Base-by-base conservation (phyloP, 2,329 filamentous ascomycete species). In the Sphaceloma murrayae region DNA sequence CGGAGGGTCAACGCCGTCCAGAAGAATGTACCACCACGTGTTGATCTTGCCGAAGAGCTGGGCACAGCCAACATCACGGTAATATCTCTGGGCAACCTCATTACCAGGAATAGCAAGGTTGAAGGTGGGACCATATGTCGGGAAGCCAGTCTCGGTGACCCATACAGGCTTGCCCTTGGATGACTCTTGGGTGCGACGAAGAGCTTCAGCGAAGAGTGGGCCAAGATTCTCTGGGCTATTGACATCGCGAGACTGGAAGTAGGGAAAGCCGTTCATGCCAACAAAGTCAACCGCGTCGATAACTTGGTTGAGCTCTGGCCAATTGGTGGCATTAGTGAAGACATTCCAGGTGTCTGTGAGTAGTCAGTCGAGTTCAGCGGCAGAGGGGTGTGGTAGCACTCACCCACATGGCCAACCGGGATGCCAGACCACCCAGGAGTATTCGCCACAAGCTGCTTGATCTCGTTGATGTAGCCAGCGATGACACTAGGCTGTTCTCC, bases 121-220 rank as follows among this genome's bases (percentile, higher is more conserved):
- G 50, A 73, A 65, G 1, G 67, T 71, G 51, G 74, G 66, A 45
- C 86, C 87, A 55, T 71, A 77, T 43, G 87, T 77, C 36, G 87
- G 86, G 77, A 84, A 91, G 52, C 87, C 87, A 11, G 85, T 91
- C 72, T 94, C 86, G 22, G 86, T 91, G 51, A 93, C 74, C 84
- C 84, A 91, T 54, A 93, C 74, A 14, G 75, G 69, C 72, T 87
- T 89, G 58, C 74, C 75, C 29, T 71, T 67, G 26, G 75, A 70
- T 31, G 69, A 78, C 10, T 59, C 64, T 49, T 73, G 62, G 26
- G 82, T 84, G 48, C 72, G 69, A 39, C 70, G 64, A 27, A 82
- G 69, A n/a, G 85, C 79, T 9, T 73, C 70, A 56, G 79, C 68
- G 69, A 93, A 91, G 40, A 87, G 75, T 5, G 34, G 13, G 14